phyloP scores from a whole-genome alignment of 2,329 filamentous ascomycete species.

The Xylaria sp. region DNA sequence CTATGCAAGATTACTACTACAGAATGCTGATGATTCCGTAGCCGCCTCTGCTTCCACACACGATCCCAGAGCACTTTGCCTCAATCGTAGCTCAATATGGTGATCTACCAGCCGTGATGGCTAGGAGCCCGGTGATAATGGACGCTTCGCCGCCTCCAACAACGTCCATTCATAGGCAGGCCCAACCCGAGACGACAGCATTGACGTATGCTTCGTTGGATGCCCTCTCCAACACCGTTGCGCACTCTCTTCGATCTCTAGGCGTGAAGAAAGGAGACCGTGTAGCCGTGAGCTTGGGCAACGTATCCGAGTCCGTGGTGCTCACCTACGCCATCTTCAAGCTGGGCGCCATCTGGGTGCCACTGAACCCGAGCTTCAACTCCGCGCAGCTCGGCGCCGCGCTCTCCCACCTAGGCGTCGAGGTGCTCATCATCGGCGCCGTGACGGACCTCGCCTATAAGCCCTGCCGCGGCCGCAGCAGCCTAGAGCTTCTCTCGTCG shows the following conservation, averaged over 20 bases:
- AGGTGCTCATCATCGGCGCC: constrained; percentile 83
- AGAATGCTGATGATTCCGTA: constrained; percentile 51
- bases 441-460: constrained; percentile 85
- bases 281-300: constrained; percentile 88
- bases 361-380: constrained; percentile 91
- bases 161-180: neutral
- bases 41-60: constrained; percentile 74
- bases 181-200: constrained; percentile 68
- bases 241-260: constrained; percentile 73
- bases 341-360: constrained; percentile 92
- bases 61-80: constrained; percentile 78
- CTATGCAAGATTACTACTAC: neutral
- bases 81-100: constrained; percentile 72
- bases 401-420: constrained; percentile 77
- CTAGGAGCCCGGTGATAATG: constrained; percentile 56
- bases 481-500: constrained; percentile 59
- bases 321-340: constrained; percentile 93
- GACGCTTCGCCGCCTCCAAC: constrained; percentile 37
- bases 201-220: constrained; percentile 84
- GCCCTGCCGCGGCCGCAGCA: constrained; percentile 65
- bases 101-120: constrained; percentile 70
- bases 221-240: constrained; percentile 78
- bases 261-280: constrained; percentile 85
- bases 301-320: constrained; percentile 83
- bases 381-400: constrained; percentile 80